Base-by-base conservation (phyloP, 305 asterid species). In the Fraxinus platypoda region DNA sequence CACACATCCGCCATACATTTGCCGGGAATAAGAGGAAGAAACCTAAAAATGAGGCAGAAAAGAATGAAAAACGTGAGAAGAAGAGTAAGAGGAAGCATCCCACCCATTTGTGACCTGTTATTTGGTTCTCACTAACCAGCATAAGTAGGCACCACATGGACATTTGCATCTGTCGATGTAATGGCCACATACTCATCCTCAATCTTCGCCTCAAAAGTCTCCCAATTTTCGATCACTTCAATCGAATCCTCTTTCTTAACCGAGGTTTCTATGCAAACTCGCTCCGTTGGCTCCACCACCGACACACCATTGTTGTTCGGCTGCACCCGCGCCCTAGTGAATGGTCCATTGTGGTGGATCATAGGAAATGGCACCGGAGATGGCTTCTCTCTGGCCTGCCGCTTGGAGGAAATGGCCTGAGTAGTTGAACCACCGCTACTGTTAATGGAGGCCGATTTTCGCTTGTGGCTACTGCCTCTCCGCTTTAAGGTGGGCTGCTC, bases 271-370 rank as follows among this genome's bases (percentile, higher is more conserved):
- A 88, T 72, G 70, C 80, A 81, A 87, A 93, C 92, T 30, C 84
- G 83, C 88, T 89, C 89, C 83, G 85, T 81, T 77, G 85, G 82
- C 80, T 57, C 82, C 77, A 79, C 84, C 86, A 71, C 91, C 83
- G 70, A 84, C 68, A 74, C 83, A 74, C 87, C 73, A 86, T 52
- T 81, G 83, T 81, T 92, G 87, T 76, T 87, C 49, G 98, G 99
- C 75, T 91, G 96, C 89, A 88, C 89, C 4, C 97, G 93, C 8
- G 99, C 99, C 91, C 98, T 91, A 37, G 99, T 93, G 83, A 86
- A 85, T 28, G 98, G 98, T 43, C 98, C 98, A 82, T 92, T 91
- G 87, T 91, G 93, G 92, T 96, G 92, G 97, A 94, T 94, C 98
- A 93, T 93, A 72, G 90, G 80, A 38, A 92, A 90, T 11, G 95